Conservation (phyloP, 495 filamentous ascomycete genomes). For the Antarctomyces pellizariae region DNA sequence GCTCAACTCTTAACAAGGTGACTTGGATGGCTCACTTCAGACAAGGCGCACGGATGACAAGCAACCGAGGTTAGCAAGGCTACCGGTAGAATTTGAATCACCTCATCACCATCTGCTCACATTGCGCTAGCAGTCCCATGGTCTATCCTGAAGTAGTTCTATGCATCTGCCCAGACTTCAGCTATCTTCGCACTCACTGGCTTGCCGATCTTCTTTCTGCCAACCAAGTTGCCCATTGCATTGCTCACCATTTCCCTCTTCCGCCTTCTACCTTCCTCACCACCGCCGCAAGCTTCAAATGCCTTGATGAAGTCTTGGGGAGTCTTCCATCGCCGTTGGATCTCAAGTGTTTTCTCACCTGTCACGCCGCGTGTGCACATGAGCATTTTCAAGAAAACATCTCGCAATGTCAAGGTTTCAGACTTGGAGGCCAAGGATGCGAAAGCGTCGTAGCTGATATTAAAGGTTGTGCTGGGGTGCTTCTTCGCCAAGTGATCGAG, state of each 20-base stretch:
- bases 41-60: no score
- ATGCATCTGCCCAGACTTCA: conserved; percentile 43
- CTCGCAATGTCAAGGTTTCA: conserved; percentile 44
- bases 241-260: conserved; percentile 28
- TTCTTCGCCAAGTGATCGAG: conserved; percentile 28
- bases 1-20: no score
- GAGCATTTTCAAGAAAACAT: conserved; percentile 67
- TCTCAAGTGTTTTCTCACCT: conserved; percentile 62
- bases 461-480: conserved; percentile 25
- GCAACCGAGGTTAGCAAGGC: no score
- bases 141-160: no score
- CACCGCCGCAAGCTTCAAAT: conserved; percentile 26
- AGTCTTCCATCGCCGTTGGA: conserved; percentile 52
- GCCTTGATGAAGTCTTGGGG: conserved; percentile 46
- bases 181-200: conserved; percentile 43
- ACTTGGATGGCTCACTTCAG: no score
- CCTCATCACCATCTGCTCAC: no score
- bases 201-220: conserved; percentile 42
- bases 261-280: conserved; percentile 22
- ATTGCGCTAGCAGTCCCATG: no score
- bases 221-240: conserved; percentile 29
- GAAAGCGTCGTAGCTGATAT: conserved; percentile 52
- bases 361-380: conserved; percentile 64
- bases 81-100: no score
- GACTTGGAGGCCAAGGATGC: conserved; percentile 51